phyloP scores from a whole-genome alignment of 108 stramenopile genomes.

The Cyclotella baltica region DNA sequence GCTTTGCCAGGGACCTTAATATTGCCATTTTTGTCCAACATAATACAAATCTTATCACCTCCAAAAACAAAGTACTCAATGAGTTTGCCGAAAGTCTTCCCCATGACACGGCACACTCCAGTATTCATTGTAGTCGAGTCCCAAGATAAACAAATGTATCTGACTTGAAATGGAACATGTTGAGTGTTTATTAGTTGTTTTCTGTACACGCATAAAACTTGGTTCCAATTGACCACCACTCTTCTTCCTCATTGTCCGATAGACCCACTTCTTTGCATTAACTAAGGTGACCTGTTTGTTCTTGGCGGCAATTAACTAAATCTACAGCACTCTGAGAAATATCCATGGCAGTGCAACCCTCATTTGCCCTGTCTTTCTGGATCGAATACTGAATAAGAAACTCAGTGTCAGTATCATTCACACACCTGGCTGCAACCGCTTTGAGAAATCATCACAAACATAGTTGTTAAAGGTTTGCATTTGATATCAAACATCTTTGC shows the following conservation, averaged over 20 bases:
- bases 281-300: not conserved
- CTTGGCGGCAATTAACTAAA: not conserved
- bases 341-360: not conserved
- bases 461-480: too few relatives aligned
- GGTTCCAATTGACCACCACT: not conserved
- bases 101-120: conserved; percentile 18
- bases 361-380: not conserved
- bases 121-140: conserved; percentile 10
- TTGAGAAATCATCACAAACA: too few relatives aligned
- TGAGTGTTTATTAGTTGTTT: not conserved
- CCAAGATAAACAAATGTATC: not conserved
- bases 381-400: not conserved
- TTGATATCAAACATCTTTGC: too few relatives aligned
- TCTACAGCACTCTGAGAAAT: not conserved
- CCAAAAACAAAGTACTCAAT: conserved; percentile 30
- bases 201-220: not conserved
- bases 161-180: not conserved
- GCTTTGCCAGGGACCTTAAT: conserved; percentile 18
- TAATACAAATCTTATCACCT: conserved; percentile 23
- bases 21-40: conserved; percentile 19
- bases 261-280: not conserved
- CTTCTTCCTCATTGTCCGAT: not conserved
- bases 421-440: too few relatives aligned
- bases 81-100: conserved; percentile 35
- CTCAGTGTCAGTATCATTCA: too few relatives aligned